phyloP scores from a whole-genome alignment of 176 grass and related monocot species.

The Oryza punctata region DNA sequence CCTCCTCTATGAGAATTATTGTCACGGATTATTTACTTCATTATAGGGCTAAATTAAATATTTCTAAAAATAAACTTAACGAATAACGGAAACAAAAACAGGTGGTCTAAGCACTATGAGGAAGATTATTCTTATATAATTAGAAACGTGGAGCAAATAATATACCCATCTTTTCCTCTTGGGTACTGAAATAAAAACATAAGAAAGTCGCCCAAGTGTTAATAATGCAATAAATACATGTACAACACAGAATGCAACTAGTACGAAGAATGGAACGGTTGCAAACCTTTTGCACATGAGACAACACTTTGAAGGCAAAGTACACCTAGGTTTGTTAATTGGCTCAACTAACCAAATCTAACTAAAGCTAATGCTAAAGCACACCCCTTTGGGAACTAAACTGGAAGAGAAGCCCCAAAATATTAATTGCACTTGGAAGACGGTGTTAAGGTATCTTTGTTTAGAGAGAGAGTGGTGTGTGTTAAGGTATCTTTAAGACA shows the following conservation, averaged over 20 bases:
- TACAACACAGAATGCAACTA: neutral
- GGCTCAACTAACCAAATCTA: slow-evolving; percentile 40
- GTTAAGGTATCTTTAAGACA: slow-evolving; percentile 49
- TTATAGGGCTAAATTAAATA: no score
- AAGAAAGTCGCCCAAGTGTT: neutral
- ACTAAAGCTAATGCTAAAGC: slow-evolving; percentile 10
- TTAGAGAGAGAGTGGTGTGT: neutral
- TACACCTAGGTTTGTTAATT: slow-evolving; percentile 34
- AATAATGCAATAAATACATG: neutral
- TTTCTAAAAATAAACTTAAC: no score
- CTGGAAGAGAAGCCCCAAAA: neutral
- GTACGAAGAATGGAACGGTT: neutral
- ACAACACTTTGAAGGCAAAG: slow-evolving; percentile 54
- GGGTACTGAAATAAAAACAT: neutral
- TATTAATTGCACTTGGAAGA: slow-evolving; percentile 24
- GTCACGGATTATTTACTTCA: no score
- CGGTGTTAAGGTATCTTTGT: slow-evolving; percentile 32
- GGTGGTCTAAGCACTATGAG: no score
- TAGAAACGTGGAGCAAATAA: neutral
- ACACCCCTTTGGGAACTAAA: slow-evolving; percentile 16
- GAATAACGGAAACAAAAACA: no score
- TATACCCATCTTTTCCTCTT: neutral
- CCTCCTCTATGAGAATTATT: no score
- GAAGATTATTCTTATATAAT: no score
- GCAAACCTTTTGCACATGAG: neutral